These are phyloP conservation scores for Rhizoctonia solani DNA, from an alignment of 1,284 basidiomycete genomes.

Conservation along the genomic window DNA sequence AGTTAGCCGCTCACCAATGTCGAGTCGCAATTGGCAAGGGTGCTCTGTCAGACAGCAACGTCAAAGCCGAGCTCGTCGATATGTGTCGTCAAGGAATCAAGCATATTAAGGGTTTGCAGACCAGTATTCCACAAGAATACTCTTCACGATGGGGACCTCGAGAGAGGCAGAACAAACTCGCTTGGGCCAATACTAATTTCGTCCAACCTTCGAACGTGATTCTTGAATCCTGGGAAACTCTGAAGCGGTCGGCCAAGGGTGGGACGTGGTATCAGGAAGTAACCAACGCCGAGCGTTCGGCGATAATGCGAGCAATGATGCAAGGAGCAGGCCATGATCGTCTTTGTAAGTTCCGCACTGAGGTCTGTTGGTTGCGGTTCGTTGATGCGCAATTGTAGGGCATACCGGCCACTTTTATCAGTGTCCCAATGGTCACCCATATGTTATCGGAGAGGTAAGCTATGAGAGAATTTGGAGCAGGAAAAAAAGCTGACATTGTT, in stretches of 20 bases:
- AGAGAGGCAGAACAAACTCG: not conserved
- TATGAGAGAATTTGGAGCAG: too few species aligned
- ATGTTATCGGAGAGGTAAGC: not conserved
- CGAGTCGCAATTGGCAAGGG: slow-evolving; percentile 32
- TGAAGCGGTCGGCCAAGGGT: slow-evolving; percentile 41
- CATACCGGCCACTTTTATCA: slow-evolving; percentile 1
- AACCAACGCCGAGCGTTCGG: slow-evolving; percentile 54
- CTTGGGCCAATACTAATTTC: not conserved
- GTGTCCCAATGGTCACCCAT: slow-evolving; percentile 8
- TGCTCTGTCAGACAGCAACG: not conserved
- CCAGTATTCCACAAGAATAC: slow-evolving; percentile 41
- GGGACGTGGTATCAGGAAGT: slow-evolving; percentile 52
- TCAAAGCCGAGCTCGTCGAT: slow-evolving; percentile 39
- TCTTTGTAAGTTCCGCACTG: not conserved
- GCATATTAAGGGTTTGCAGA: slow-evolving; percentile 27
- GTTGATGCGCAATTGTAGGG: not conserved
- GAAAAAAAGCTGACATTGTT: too few species aligned
- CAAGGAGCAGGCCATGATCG: slow-evolving; percentile 8
- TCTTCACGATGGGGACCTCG: not conserved
- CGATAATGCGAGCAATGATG: slow-evolving; percentile 52
- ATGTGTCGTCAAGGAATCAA: not conserved
- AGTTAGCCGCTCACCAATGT: slow-evolving; percentile 40
- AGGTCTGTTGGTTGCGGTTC: not conserved
- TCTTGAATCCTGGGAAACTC: slow-evolving; percentile 11
- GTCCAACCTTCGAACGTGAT: not conserved